Evolutionary conservation across 441 rosid genomes (phyloP).

Genomic region (Lepidium campestre): DNA sequence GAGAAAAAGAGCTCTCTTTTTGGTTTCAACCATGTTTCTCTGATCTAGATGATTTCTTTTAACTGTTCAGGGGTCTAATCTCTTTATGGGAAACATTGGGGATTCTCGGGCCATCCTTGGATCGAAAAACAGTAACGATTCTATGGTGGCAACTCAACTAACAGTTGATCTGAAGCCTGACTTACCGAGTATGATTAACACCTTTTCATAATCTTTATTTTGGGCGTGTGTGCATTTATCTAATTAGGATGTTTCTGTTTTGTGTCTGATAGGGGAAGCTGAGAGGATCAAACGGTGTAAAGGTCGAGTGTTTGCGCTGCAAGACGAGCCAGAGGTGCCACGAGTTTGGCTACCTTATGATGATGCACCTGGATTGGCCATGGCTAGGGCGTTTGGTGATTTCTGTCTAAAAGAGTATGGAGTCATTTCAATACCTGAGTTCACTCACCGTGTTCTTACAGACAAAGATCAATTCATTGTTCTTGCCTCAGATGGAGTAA

Average conservation of each 20-base stretch:
- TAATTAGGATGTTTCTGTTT: not conserved
- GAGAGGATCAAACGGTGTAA: slow-evolving; percentile 91
- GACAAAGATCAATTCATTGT: slow-evolving; percentile 91
- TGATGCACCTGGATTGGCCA: slow-evolving; percentile 97
- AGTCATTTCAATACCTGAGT: slow-evolving; percentile 89
- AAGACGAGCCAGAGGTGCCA: slow-evolving; percentile 95
- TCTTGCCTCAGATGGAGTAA: slow-evolving; percentile 97
- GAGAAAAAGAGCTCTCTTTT: slow-evolving; percentile 5
- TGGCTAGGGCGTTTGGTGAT: slow-evolving; percentile 99
- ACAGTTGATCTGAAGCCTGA: slow-evolving; percentile 95
- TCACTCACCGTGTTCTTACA: slow-evolving; percentile 72
- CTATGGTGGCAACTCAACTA: slow-evolving; percentile 78
- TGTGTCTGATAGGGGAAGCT: slow-evolving; percentile 64
- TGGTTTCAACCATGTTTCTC: not conserved
- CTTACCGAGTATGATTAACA: slow-evolving; percentile 67
- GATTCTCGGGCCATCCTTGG: slow-evolving; percentile 96
- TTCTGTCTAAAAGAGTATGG: slow-evolving; percentile 98
- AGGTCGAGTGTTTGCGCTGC: slow-evolving; percentile 94
- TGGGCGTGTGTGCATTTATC: not conserved
- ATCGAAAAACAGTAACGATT: slow-evolving; percentile 67
- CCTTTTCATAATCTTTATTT: not conserved
- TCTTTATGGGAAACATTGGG: slow-evolving; percentile 90
- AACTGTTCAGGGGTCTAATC: slow-evolving; percentile 55
- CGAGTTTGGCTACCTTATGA: slow-evolving; percentile 99
- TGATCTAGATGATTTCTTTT: not conserved